These are phyloP conservation scores for Curvularia sp. DNA, from an alignment of 2,329 filamentous ascomycete species.

Conservation along the genomic window DNA sequence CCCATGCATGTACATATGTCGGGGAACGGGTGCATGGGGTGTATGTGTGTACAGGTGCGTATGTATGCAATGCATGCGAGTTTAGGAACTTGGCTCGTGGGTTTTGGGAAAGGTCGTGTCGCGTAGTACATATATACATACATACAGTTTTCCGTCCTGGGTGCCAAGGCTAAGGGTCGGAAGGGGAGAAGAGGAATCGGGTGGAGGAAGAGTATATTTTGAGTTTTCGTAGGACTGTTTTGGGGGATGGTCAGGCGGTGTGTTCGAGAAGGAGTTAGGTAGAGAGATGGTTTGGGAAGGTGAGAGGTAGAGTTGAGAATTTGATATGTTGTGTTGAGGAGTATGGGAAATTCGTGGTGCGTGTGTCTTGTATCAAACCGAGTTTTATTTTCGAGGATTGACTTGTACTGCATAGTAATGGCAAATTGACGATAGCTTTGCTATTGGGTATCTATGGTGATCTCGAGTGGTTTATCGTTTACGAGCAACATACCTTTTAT, in stretches of 20 bases:
- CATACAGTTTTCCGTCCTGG: neutral
- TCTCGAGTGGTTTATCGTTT: too few species aligned
- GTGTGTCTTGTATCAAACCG: neutral
- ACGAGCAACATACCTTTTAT: too few species aligned
- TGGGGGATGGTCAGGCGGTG: too few species aligned
- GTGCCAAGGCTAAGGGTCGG: neutral
- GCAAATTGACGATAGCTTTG: too few species aligned
- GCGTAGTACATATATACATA: neutral
- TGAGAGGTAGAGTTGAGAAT: neutral
- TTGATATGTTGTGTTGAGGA: neutral
- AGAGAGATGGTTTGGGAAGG: neutral
- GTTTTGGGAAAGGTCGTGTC: neutral
- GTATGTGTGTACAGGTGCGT: too few species aligned
- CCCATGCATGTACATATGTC: neutral
- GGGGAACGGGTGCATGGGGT: neutral
- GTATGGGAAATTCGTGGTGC: neutral
- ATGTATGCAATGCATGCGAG: too few species aligned
- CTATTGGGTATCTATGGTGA: too few species aligned
- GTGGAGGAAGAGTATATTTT: neutral
- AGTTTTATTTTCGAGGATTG: neutral
- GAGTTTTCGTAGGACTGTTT: neutral
- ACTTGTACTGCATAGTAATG: too few species aligned
- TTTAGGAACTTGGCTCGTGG: neutral
- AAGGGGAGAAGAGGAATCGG: neutral
- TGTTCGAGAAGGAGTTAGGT: neutral